A percentile compares a stretch with the other conserved stretches of the same genome.
Evolutionary conservation across 75 land plant genomes (phyloP).

Genomic region (Pinus tabuliformis): DNA sequence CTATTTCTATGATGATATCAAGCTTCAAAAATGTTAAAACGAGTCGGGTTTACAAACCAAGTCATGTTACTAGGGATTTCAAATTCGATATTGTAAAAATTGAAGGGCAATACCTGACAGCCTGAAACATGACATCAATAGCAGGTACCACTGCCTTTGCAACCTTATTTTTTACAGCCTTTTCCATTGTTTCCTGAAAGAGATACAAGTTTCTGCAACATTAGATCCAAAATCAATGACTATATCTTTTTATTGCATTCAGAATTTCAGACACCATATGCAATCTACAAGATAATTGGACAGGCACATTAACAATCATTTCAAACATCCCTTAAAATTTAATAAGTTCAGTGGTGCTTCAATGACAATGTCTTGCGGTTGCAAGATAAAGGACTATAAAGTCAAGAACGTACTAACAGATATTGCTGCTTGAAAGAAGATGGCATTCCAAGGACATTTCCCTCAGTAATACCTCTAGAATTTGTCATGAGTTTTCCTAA

Average conservation of each 20-base stretch:
- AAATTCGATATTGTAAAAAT: background rate
- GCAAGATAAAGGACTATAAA: background rate
- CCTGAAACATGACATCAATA: constrained; percentile 57
- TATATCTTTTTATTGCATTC: background rate
- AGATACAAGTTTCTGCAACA: constrained; percentile 5
- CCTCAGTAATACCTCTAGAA: background rate
- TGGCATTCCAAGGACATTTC: background rate
- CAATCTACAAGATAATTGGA: background rate
- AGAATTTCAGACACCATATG: background rate
- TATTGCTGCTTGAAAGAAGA: background rate
- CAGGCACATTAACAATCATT: background rate
- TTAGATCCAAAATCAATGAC: background rate
- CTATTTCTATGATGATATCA: background rate
- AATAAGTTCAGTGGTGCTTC: background rate
- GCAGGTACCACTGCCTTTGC: constrained; percentile 59
- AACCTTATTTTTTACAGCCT: constrained; percentile 51
- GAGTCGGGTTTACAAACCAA: background rate
- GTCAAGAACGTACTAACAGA: background rate
- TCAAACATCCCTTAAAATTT: background rate
- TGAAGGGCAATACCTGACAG: constrained; percentile 30
- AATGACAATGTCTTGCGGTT: background rate
- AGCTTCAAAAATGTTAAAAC: background rate
- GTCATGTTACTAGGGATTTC: too few relatives aligned
- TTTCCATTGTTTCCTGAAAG: constrained; percentile 49
- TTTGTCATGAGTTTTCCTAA: background rate